phyloP scores from a whole-genome alignment of 208 protist genomes.

The Leishmania mexicana region DNA sequence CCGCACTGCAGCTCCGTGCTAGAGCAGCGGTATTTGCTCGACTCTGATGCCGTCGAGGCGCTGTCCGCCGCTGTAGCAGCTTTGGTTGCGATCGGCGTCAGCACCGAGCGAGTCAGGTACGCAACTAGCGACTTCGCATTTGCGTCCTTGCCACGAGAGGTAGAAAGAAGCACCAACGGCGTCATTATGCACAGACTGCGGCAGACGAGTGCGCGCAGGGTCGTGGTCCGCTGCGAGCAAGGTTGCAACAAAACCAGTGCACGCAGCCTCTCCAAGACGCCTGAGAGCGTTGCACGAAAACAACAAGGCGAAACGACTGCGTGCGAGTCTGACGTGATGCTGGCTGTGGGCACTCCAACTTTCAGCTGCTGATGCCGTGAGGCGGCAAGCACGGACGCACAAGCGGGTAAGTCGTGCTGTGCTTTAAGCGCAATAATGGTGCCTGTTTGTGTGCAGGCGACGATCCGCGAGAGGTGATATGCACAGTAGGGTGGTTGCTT shows the following conservation, averaged over 20 bases:
- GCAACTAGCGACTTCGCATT: constrained; percentile 31
- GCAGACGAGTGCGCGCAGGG: not conserved
- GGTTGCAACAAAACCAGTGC: not conserved
- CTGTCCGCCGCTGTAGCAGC: not conserved
- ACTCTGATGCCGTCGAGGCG: not conserved
- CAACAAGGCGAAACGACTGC: not conserved
- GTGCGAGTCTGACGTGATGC: not conserved
- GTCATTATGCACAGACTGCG: not conserved
- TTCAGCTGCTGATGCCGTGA: not conserved
- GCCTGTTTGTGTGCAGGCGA: not conserved
- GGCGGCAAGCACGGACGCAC: not conserved
- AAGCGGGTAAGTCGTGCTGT: not conserved
- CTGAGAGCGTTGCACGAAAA: not conserved
- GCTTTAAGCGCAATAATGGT: not conserved
- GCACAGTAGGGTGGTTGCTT: not conserved
- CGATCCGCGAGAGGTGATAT: not conserved
- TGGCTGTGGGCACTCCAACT: not conserved
- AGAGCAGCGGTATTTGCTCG: constrained; percentile 14
- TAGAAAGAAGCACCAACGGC: constrained; percentile 27
- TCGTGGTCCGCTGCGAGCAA: not conserved
- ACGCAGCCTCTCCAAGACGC: not conserved
- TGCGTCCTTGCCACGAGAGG: constrained; percentile 26
- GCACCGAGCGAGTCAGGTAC: constrained; percentile 27
- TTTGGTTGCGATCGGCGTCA: constrained; percentile 7
- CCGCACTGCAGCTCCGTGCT: constrained; percentile 13